Base-by-base conservation (phyloP, 2,329 filamentous ascomycete genomes). In the Leptographium radiaticola region DNA sequence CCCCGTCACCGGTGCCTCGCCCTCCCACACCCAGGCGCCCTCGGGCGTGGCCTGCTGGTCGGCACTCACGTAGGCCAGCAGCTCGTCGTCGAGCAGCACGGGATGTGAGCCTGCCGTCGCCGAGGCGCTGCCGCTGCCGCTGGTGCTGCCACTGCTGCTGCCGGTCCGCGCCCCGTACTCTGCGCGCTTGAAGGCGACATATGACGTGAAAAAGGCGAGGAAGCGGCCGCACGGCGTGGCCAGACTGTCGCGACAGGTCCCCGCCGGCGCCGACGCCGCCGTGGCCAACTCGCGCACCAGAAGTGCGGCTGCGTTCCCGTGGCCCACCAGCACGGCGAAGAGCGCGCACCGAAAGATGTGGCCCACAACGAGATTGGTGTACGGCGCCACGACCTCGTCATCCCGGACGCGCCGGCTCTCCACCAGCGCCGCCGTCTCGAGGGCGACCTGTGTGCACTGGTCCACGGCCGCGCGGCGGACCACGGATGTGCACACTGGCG, bases 291-390 rank as follows among this genome's bases (percentile, higher is more conserved):
- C 82, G 53, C 86, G 80, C 12, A 91, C 75, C 60, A 90, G 89
- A 2, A 80, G 79, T 12, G 84, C 68, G 0, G 91, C 90, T 2
- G 83, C 76, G 6, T 84, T 79, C 63, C 84, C 86, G 51, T 88
- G 83, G 44, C 83, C 83, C 1, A 80, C 79, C 51, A 94, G 80
- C 25, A 91, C 78, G 6, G 96, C 73, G 54, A 96, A 82, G 1
- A 97, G 75, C 2, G 86, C 77, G 63, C 86, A 94, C 25, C 91
- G 85, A 80, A 94, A 96, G 46, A 95, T 75, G 65, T 97, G 93
- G 15, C 81, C 82, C 54, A 88, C 86, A 10, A 94, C 74, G 60
- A 91, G 79, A 5, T 51, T 31, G 18, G 49, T 49, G 5, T 31
- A n/a, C 16, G 44, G 30, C 15, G 13, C 44, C 13, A 85, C 81